A percentile compares a stretch with the other conserved stretches of the same genome.
These are phyloP conservation scores for Nitzschia putrida DNA, from an alignment of 108 stramenopile genomes.

Conservation along the genomic window DNA sequence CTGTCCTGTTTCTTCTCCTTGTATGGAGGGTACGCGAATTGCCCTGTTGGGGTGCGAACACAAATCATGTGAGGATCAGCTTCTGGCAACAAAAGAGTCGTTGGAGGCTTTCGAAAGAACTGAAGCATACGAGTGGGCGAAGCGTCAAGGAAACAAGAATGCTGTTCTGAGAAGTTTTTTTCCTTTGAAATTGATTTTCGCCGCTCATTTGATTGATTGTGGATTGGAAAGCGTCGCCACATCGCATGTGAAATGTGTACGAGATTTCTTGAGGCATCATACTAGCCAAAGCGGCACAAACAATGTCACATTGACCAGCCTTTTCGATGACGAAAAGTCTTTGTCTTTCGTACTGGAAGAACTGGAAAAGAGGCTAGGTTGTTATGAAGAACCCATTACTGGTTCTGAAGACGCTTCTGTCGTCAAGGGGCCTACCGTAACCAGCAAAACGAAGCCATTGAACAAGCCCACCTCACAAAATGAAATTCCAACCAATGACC, in stretches of 20 bases:
- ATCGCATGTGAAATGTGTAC: constrained; percentile 57
- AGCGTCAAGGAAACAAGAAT: constrained; percentile 73
- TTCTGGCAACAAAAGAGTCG: constrained; percentile 56
- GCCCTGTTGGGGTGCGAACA: constrained; percentile 77
- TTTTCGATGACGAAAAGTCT: constrained; percentile 20
- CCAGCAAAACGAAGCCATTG: background rate
- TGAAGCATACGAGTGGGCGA: constrained; percentile 93
- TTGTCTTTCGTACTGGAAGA: constrained; percentile 3
- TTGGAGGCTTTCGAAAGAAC: constrained; percentile 67
- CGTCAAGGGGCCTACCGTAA: no score
- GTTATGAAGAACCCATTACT: background rate
- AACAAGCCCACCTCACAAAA: background rate
- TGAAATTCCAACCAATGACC: background rate
- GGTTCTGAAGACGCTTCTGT: background rate
- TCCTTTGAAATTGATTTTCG: constrained; percentile 78
- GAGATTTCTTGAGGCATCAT: constrained; percentile 4
- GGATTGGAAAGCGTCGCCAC: constrained; percentile 59
- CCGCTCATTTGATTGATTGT: constrained; percentile 67
- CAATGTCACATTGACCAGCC: constrained; percentile 2
- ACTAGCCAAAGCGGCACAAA: constrained; percentile 8
- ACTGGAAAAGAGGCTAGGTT: constrained; percentile 8
- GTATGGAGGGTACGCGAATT: constrained; percentile 46
- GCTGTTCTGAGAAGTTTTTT: constrained; percentile 65
- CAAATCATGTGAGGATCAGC: constrained; percentile 24
- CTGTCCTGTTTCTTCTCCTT: constrained; percentile 52